These are phyloP conservation scores for Polytrichum formosum DNA, from an alignment of 225 moss, liverwort and hornwort genomes.

Conservation along the genomic window DNA sequence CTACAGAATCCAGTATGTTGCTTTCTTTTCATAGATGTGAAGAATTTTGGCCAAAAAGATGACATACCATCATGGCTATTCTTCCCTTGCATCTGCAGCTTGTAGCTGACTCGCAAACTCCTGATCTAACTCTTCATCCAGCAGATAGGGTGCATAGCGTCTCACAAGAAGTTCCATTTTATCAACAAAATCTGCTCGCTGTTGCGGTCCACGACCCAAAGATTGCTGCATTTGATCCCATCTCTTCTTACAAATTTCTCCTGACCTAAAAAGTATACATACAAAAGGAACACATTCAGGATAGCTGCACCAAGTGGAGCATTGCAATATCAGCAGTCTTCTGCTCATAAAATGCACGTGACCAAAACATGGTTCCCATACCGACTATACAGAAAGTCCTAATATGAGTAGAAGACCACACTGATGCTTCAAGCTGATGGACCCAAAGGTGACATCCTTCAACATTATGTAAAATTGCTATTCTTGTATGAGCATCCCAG, in stretches of 20 bases:
- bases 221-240: constrained; percentile 55
- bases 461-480: too few relatives aligned
- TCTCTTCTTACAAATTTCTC: constrained; percentile 38
- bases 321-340: too few relatives aligned
- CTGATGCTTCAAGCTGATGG: too few relatives aligned
- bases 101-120: constrained; percentile 37
- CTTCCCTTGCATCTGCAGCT: constrained; percentile 15
- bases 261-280: constrained; percentile 31
- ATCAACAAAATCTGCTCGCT: constrained; percentile 35
- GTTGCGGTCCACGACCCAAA: constrained; percentile 28
- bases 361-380: not conserved
- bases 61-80: not conserved
- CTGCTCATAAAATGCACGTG: too few relatives aligned
- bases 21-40: too few relatives aligned
- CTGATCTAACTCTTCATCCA: constrained; percentile 35
- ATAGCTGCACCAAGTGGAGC: not conserved
- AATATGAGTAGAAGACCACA: too few relatives aligned
- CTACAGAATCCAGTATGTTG: too few relatives aligned
- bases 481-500: too few relatives aligned
- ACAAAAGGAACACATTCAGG: not conserved
- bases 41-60: not conserved
- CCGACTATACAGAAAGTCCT: too few relatives aligned
- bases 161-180: constrained; percentile 26
- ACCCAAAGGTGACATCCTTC: too few relatives aligned
- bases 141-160: constrained; percentile 35